Evolutionary conservation across 2,329 filamentous ascomycete species (phyloP), one percentile per base, ranked within the genome.

Genomic region (Aspergillus ruber): DNA sequence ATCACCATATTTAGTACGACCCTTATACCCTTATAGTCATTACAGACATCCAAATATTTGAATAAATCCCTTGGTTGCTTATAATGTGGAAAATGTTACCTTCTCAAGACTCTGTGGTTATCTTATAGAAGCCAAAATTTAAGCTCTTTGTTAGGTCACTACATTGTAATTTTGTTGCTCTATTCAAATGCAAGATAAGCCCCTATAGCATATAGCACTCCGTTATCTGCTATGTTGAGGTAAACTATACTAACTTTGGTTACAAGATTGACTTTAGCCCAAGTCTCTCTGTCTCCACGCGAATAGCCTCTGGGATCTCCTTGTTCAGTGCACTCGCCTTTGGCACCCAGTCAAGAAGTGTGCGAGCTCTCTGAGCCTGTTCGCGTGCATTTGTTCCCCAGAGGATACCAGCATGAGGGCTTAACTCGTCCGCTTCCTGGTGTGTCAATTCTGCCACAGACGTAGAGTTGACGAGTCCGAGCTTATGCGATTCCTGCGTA

Each of bases 381-480:
- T 56, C 50, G 12, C 48, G 44, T 2, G 61, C 63, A 45, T 67
- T 67, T 3, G 62, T 66, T 9, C 62, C 64, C 53, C 54, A 62
- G 13, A 65, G 39, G 2, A 64, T 51, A 12, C 57, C 50, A 1
- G 50, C 62, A 41, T 60, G 56, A 2, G 50, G 42, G 7, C 50
- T 56, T 5, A 62, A 32, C 4, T 45, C 41, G 44, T 66, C 55
- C 1, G 58, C 62, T 44, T 64, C 56, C 4, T 50, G 52, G 9
- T 48, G 49, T 27, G 35, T 51, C 23, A 66, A 49, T 15, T 52
- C 53, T 13, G 52, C 50, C 6, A 62, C 52, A 4, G 52, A 39
- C 0, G 46, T 8, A 3, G 56, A 57, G 3, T 61, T 49, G 12
- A 55, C 48, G 12, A 63, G 44, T 0, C 56, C 56, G 8, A 58